A percentile compares a stretch with the other conserved stretches of the same genome.
These are phyloP conservation scores for Rhododendron vialii DNA, from an alignment of 148 eudicot species.

Conservation along the genomic window DNA sequence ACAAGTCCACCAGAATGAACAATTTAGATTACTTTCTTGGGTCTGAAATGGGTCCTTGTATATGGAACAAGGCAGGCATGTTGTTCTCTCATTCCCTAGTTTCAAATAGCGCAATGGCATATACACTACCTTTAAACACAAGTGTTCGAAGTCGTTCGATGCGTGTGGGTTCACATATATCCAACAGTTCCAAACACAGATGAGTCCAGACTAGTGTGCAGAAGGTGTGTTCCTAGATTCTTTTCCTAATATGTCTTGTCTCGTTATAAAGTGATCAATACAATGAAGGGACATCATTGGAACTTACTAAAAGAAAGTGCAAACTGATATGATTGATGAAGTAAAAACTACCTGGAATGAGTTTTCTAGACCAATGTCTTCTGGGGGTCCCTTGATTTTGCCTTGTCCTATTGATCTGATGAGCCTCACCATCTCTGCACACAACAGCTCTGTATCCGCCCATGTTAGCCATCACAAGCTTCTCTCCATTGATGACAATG, in stretches of 20 bases:
- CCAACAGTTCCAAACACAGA: neutral
- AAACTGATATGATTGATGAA: neutral
- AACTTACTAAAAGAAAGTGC: neutral
- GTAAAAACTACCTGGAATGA: slow-evolving; percentile 38
- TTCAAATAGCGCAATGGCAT: neutral
- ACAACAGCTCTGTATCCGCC: slow-evolving; percentile 69
- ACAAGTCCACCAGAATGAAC: neutral
- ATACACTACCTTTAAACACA: neutral
- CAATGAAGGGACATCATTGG: neutral
- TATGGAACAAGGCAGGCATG: neutral
- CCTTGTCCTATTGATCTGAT: slow-evolving; percentile 34
- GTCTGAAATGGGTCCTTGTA: neutral
- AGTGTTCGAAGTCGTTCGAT: neutral
- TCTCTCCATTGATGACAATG: slow-evolving; percentile 57
- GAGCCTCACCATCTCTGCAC: slow-evolving; percentile 69
- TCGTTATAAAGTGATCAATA: neutral
- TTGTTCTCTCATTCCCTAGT: neutral
- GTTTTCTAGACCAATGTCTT: slow-evolving; percentile 49
- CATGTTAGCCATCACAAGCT: slow-evolving; percentile 65
- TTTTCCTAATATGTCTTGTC: too few species aligned
- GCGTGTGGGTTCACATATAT: neutral
- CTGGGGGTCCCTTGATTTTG: slow-evolving; percentile 29
- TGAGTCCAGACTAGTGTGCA: neutral
- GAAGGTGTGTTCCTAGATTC: neutral
- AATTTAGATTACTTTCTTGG: neutral